These are phyloP conservation scores for Hyphopichia pseudoburtonii DNA, from an alignment of 1,139 yeast species.

Conservation along the genomic window DNA sequence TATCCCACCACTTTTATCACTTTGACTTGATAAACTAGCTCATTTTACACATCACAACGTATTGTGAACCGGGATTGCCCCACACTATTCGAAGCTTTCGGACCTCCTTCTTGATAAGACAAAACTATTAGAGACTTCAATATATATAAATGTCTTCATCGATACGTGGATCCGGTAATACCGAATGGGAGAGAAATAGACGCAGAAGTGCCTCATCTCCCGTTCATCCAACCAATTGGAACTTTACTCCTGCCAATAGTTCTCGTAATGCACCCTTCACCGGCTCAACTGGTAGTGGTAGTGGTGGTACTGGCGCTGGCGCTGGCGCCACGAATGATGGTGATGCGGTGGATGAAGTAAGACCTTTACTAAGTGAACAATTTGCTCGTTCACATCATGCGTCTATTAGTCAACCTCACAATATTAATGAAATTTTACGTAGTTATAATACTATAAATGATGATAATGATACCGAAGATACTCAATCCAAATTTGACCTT, in stretches of 20 bases:
- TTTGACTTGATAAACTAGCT: no score
- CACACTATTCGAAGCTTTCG: neutral
- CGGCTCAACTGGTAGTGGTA: neutral
- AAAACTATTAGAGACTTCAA: no score
- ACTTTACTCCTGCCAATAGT: no score
- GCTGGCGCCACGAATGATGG: neutral
- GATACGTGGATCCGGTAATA: neutral
- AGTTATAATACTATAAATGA: neutral
- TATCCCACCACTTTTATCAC: no score
- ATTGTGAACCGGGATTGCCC: no score
- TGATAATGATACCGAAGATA: conserved; percentile 3
- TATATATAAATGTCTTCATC: no score
- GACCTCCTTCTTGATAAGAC: no score
- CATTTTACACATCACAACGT: no score
- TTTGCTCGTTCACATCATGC: neutral
- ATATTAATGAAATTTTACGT: neutral
- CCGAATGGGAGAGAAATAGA: neutral
- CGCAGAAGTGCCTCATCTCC: conserved; percentile 1
- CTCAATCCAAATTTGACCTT: conserved; percentile 3
- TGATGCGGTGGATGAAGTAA: neutral
- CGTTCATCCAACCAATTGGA: no score
- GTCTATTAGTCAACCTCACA: neutral
- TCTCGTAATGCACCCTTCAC: no score
- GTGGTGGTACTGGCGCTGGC: neutral
- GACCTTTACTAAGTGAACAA: conserved; percentile 2